Percentiles rank a stretch among this genome's conserved stretches.
Evolutionary conservation across 805 yeast genomes (phyloP).

Genomic region (Wickerhamomyces mucosus): DNA sequence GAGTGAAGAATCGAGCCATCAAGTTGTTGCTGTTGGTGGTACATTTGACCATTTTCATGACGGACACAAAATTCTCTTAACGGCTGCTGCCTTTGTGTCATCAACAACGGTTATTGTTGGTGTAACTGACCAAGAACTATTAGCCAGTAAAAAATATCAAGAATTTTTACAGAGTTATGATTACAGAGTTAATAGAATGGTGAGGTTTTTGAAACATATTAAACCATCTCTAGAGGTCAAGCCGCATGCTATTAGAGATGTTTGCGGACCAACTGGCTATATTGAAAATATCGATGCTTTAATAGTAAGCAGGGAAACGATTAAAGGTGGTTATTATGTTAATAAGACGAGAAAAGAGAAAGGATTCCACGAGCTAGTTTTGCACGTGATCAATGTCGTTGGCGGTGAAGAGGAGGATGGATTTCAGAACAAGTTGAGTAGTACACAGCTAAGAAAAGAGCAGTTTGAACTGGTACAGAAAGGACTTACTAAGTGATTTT

Average conservation of each 20-base stretch:
- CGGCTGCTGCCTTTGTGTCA: conserved; percentile 60
- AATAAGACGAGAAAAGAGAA: conserved; percentile 54
- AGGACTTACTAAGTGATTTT: no score
- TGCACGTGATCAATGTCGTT: conserved; percentile 51
- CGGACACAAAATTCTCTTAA: conserved; percentile 83
- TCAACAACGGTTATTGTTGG: conserved; percentile 59
- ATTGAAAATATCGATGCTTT: conserved; percentile 67
- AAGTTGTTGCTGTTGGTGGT: conserved; percentile 73
- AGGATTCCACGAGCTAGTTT: conserved; percentile 40
- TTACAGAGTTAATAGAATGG: conserved; percentile 37
- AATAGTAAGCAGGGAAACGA: conserved; percentile 74
- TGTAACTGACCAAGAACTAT: conserved; percentile 64
- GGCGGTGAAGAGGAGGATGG: conserved; percentile 50
- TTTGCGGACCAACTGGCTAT: conserved; percentile 90
- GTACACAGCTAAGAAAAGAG: conserved; percentile 61
- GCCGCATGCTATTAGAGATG: conserved; percentile 61
- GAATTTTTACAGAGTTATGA: conserved; percentile 54
- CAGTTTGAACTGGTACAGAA: conserved; percentile 9
- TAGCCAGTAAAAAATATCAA: conserved; percentile 65
- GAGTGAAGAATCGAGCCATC: conserved; percentile 19
- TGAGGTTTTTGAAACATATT: conserved; percentile 37
- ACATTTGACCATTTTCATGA: conserved; percentile 95
- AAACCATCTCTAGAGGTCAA: conserved; percentile 39
- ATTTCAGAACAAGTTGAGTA: conserved; percentile 71
- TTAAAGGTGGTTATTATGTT: conserved; percentile 62